Conservation (phyloP, 1,139 yeast species). For the Pichia sp. region DNA sequence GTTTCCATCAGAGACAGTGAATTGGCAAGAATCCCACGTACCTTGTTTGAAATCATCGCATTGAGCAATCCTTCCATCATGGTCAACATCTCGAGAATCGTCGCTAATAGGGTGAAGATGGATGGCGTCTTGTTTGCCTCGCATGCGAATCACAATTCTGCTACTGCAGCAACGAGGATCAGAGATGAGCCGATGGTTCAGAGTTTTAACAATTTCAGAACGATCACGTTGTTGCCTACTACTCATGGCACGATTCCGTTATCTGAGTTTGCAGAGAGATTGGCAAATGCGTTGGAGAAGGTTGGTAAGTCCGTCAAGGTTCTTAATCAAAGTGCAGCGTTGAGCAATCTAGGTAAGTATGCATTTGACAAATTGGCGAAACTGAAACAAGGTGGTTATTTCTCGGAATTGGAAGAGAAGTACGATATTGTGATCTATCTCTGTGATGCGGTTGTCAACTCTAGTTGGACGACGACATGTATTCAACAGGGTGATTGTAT, state of each 20-base stretch:
- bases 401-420: constrained; percentile 88
- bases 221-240: constrained; percentile 82
- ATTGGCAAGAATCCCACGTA: constrained; percentile 88
- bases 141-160: constrained; percentile 21
- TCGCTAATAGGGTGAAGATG: constrained; percentile 62
- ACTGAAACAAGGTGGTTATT: constrained; percentile 81
- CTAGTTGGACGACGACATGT: constrained; percentile 92
- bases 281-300: constrained; percentile 66
- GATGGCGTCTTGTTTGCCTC: constrained; percentile 15
- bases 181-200: constrained; percentile 30
- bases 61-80: constrained; percentile 85
- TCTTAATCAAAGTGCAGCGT: constrained; percentile 76
- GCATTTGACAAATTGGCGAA: constrained; percentile 91
- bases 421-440: constrained; percentile 85
- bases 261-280: constrained; percentile 72
- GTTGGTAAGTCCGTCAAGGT: constrained; percentile 76
- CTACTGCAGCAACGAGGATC: constrained; percentile 27
- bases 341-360: constrained; percentile 82
- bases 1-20: constrained; percentile 94
- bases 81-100: constrained; percentile 85
- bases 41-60: constrained; percentile 81
- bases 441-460: constrained; percentile 80
- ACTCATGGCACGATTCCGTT: constrained; percentile 74
- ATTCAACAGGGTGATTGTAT: constrained; percentile 95
- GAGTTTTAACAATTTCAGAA: constrained; percentile 55